These are phyloP conservation scores for Talaromyces verruculosus DNA, from an alignment of 2,329 filamentous ascomycete genomes.

Conservation along the genomic window DNA sequence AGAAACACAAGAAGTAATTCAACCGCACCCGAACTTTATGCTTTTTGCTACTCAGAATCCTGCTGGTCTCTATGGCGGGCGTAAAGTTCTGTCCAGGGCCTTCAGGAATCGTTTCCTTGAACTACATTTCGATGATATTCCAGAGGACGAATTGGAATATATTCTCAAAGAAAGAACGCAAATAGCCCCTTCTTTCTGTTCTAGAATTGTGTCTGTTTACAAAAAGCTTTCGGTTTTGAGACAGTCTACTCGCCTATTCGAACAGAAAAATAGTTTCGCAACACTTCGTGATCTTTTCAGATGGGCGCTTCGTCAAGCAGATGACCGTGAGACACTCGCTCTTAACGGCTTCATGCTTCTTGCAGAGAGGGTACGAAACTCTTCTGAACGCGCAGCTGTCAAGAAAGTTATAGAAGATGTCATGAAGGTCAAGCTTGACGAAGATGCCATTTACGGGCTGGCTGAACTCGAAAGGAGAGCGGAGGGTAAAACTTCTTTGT, in stretches of 20 bases:
- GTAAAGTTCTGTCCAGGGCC: constrained; percentile 88
- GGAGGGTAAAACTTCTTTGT: constrained; percentile 39
- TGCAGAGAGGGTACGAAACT: constrained; percentile 88
- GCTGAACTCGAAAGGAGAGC: constrained; percentile 57
- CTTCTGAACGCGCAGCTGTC: constrained; percentile 79
- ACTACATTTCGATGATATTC: constrained; percentile 96
- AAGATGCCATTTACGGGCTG: constrained; percentile 69
- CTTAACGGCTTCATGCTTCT: constrained; percentile 94
- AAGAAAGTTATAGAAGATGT: constrained; percentile 85
- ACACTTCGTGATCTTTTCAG: constrained; percentile 93
- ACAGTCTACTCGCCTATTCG: constrained; percentile 87
- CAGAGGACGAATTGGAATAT: constrained; percentile 85
- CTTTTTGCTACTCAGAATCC: constrained; percentile 98
- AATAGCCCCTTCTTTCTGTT: constrained; percentile 87
- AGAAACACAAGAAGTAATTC: constrained; percentile 91
- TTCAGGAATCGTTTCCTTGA: constrained; percentile 97
- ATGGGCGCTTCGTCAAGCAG: constrained; percentile 84
- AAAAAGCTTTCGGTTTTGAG: constrained; percentile 85
- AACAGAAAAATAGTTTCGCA: constrained; percentile 96
- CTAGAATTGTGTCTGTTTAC: constrained; percentile 88
- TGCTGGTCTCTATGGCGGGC: constrained; percentile 88
- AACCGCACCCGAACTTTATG: constrained; percentile 93
- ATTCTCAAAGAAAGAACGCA: constrained; percentile 87
- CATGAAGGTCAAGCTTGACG: constrained; percentile 81
- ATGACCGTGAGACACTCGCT: constrained; percentile 84